phyloP scores from a whole-genome alignment of 345 rosid species.

The Ailanthus altissimus region DNA sequence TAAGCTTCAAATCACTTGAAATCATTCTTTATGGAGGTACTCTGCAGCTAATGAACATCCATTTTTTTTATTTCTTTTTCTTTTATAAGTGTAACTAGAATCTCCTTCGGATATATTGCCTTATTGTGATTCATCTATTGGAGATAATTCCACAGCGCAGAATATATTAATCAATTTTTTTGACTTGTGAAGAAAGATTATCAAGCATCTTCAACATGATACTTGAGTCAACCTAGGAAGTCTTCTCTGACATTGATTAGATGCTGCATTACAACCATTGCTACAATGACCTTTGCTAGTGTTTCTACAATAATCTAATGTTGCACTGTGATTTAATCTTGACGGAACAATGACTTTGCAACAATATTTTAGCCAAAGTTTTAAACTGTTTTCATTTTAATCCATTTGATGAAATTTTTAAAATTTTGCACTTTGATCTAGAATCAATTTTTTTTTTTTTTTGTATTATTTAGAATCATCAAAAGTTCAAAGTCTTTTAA shows the following conservation, averaged over 20 bases:
- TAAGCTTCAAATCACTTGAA: background rate
- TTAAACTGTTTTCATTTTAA: too few relatives aligned
- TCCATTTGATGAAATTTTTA: too few relatives aligned
- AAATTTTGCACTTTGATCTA: too few relatives aligned
- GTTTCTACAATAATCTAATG: too few relatives aligned
- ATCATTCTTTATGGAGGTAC: background rate
- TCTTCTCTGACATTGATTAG: background rate
- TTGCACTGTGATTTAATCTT: too few relatives aligned
- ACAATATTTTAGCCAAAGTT: too few relatives aligned
- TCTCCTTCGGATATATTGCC: background rate
- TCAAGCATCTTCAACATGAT: background rate
- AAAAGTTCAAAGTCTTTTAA: too few relatives aligned
- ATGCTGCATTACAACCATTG: background rate
- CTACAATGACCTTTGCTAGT: too few relatives aligned
- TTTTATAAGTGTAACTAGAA: background rate
- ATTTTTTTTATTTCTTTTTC: background rate
- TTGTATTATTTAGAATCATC: too few relatives aligned
- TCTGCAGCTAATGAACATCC: background rate
- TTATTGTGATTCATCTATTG: too few relatives aligned
- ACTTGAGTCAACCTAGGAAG: background rate
- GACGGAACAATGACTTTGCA: too few relatives aligned
- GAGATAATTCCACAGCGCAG: background rate
- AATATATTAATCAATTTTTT: background rate
- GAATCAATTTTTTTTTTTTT: too few relatives aligned
- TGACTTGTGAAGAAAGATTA: background rate